These are phyloP conservation scores for Pharnaceum exiguum DNA, from an alignment of 148 eudicot species.

Conservation along the genomic window DNA sequence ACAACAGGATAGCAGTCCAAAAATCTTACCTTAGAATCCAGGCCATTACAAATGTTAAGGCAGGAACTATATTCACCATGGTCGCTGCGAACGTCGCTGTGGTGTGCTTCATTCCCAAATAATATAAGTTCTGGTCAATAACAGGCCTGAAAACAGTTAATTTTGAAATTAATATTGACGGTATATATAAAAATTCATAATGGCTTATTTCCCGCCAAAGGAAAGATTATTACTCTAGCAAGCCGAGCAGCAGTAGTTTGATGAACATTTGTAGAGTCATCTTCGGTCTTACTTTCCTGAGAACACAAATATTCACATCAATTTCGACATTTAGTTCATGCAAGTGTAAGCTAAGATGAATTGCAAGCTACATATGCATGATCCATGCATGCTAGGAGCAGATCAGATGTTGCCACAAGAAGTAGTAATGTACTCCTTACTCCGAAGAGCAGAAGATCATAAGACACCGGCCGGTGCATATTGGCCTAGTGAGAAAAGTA, in stretches of 20 bases:
- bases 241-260: slow-evolving; percentile 60
- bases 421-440: not conserved
- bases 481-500: too few species aligned
- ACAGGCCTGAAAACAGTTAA: slow-evolving; percentile 55
- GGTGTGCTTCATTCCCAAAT: slow-evolving; percentile 78
- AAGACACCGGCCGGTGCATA: too few species aligned
- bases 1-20: too few species aligned
- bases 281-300: slow-evolving; percentile 83
- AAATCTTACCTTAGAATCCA: slow-evolving; percentile 53
- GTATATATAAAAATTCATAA: not conserved
- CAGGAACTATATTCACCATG: slow-evolving; percentile 77
- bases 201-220: too few species aligned
- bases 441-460: too few species aligned
- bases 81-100: slow-evolving; percentile 86
- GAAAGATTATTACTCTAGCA: slow-evolving; percentile 62
- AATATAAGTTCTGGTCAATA: slow-evolving; percentile 83
- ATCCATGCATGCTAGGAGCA: not conserved
- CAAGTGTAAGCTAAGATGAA: too few species aligned
- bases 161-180: not conserved
- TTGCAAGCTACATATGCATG: too few species aligned
- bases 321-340: too few species aligned
- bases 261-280: slow-evolving; percentile 64
- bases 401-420: not conserved
- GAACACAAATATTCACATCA: not conserved
- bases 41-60: slow-evolving; percentile 85